Evolutionary conservation across 2,329 filamentous ascomycete species (phyloP).

Genomic region (Apiospora rasikravindrae): DNA sequence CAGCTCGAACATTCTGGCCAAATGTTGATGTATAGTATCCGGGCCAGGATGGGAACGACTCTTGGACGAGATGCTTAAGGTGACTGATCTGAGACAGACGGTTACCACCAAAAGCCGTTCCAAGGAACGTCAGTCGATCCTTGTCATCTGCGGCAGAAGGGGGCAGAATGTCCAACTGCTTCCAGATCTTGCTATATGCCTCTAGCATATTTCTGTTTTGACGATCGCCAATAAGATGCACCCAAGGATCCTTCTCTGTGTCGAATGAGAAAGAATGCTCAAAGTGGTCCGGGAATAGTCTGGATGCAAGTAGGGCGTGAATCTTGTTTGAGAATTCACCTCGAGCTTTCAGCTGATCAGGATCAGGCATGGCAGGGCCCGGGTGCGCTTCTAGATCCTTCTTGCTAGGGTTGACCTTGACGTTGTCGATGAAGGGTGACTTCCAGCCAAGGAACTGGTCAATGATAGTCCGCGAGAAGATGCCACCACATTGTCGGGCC

Average conservation of each 20-base stretch:
- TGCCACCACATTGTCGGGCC: conserved; percentile 35
- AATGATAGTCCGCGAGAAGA: conserved; percentile 31
- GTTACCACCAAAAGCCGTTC: conserved; percentile 37
- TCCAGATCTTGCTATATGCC: conserved; percentile 32
- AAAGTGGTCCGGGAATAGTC: conserved; percentile 23
- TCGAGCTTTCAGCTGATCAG: conserved; percentile 25
- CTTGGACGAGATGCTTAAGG: conserved; percentile 34
- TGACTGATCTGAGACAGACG: conserved; percentile 34
- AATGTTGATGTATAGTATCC: conserved; percentile 31
- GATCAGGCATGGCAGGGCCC: conserved; percentile 25
- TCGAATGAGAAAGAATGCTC: conserved; percentile 36
- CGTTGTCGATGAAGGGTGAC: conserved; percentile 32
- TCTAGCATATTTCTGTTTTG: conserved; percentile 24
- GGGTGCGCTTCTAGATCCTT: conserved; percentile 22
- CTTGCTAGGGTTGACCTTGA: conserved; percentile 20
- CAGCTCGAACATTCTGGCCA: conserved; percentile 26
- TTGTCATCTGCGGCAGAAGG: background rate
- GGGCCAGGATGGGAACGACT: conserved; percentile 34
- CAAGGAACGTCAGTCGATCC: conserved; percentile 29
- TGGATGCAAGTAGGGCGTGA: conserved; percentile 28
- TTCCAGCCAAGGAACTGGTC: conserved; percentile 27
- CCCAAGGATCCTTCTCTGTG: conserved; percentile 33
- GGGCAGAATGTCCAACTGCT: conserved; percentile 18
- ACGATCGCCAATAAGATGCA: conserved; percentile 31
- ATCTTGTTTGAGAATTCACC: conserved; percentile 27